Conservation (phyloP, 2,329 filamentous ascomycete genomes). For the Hyphodiscus sp. region DNA sequence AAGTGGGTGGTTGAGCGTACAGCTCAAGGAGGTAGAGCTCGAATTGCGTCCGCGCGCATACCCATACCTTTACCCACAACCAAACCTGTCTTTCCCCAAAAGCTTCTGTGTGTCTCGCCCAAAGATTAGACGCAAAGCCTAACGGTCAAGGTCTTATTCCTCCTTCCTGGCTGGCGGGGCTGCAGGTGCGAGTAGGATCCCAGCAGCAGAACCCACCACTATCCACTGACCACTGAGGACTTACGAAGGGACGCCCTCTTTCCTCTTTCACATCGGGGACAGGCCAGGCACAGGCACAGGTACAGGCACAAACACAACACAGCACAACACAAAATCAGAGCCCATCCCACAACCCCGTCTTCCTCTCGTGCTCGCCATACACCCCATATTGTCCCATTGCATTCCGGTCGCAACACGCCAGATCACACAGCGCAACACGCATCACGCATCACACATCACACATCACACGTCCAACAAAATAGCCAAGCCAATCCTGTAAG, state of each 20-base stretch:
- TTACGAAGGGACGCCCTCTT: background rate
- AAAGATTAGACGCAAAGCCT: constrained; percentile 1
- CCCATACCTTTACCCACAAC: no score
- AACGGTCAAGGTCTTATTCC: background rate
- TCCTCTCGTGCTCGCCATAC: background rate
- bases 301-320: no score
- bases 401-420: background rate
- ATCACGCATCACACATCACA: constrained; percentile 2
- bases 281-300: background rate
- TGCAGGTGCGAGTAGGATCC: background rate
- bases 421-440: background rate
- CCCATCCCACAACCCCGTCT: constrained; percentile 2
- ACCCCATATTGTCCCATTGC: background rate
- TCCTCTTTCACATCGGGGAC: background rate
- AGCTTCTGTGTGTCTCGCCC: background rate
- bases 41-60: background rate
- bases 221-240: background rate
- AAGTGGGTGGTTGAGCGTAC: no score
- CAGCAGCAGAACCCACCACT: background rate
- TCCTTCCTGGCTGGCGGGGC: background rate
- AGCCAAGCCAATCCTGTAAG: constrained; percentile 10
- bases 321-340: constrained; percentile 4
- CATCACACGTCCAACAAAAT: constrained; percentile 17
- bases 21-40: no score
- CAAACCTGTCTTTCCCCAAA: no score